These are phyloP conservation scores for Fusarium graminum DNA, from an alignment of 2,329 filamentous ascomycete species.

Conservation along the genomic window DNA sequence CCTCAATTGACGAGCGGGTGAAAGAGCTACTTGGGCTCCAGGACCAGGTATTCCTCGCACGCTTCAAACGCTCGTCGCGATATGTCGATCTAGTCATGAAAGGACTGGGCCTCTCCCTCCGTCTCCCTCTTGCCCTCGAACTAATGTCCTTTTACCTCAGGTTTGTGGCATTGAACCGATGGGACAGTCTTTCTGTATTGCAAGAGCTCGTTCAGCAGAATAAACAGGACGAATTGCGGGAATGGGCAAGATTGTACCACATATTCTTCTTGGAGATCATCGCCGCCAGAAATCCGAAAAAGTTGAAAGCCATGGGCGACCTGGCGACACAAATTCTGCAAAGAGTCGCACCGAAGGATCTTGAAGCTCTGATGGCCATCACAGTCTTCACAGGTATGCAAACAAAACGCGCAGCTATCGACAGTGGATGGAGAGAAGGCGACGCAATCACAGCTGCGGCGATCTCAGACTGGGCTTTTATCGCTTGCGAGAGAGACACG, in stretches of 20 bases:
- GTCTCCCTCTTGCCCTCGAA: background rate
- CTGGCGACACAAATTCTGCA: constrained; percentile 2
- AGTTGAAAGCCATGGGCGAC: constrained; percentile 1
- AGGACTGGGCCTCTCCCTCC: background rate
- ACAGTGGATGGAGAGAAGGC: background rate
- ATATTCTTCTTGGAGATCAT: constrained; percentile 2
- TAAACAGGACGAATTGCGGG: constrained; percentile 1
- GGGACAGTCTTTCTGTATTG: constrained; percentile 1
- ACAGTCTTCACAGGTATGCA: background rate
- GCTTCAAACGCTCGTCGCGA: constrained; percentile 3
- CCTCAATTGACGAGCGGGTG: background rate
- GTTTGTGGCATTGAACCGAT: constrained; percentile 3
- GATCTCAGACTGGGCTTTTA: background rate
- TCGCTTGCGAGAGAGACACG: background rate
- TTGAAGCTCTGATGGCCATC: constrained; percentile 1
- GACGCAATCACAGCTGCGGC: background rate
- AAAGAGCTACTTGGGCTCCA: constrained; percentile 3
- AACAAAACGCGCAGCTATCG: background rate
- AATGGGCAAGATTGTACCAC: constrained; percentile 1
- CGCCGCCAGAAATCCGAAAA: background rate
- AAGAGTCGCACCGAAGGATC: background rate
- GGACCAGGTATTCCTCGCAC: constrained; percentile 1
- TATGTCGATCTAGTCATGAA: constrained; percentile 4
- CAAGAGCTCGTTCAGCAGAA: constrained; percentile 5
- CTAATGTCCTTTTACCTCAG: background rate